phyloP scores from a whole-genome alignment of 1,139 yeast species.

The Hyphopichia khmerensis region DNA sequence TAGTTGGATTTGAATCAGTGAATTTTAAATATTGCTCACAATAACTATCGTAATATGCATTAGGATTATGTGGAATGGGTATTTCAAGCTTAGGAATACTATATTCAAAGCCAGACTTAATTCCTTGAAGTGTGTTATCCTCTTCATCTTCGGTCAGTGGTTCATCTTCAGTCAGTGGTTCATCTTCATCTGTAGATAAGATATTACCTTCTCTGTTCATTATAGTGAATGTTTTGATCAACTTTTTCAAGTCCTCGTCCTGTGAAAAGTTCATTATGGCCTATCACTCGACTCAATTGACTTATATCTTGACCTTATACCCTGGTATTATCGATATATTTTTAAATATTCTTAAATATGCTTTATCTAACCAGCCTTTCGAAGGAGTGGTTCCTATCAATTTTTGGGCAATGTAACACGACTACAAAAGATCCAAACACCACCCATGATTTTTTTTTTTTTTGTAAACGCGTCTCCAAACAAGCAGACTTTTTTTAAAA shows the following conservation, averaged over 20 bases:
- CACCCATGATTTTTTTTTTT: too few relatives aligned
- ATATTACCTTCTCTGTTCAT: constrained; percentile 3
- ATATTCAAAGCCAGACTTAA: neutral
- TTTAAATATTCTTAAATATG: too few relatives aligned
- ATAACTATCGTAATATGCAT: constrained; percentile 31
- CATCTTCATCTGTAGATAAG: constrained; percentile 1
- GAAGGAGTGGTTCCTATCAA: neutral
- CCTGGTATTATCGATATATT: too few relatives aligned
- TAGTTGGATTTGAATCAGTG: constrained; percentile 61
- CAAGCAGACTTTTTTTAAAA: neutral
- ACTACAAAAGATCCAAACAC: neutral
- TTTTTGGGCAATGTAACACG: neutral
- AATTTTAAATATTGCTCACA: constrained; percentile 56
- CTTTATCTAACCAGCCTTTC: neutral
- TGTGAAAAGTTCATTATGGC: constrained; percentile 1
- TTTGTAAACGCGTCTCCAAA: neutral
- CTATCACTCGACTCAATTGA: neutral
- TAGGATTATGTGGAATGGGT: constrained; percentile 7
- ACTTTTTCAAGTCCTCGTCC: constrained; percentile 1
- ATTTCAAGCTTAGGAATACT: neutral
- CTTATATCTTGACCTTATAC: too few relatives aligned
- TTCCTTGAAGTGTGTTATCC: too few relatives aligned
- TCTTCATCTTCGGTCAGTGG: too few relatives aligned
- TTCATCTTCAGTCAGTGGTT: constrained; percentile 1
- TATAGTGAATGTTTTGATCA: constrained; percentile 1